Evolutionary conservation across 2,329 filamentous ascomycete species (phyloP).

Genomic region (Chrysosporium keratinophilum): DNA sequence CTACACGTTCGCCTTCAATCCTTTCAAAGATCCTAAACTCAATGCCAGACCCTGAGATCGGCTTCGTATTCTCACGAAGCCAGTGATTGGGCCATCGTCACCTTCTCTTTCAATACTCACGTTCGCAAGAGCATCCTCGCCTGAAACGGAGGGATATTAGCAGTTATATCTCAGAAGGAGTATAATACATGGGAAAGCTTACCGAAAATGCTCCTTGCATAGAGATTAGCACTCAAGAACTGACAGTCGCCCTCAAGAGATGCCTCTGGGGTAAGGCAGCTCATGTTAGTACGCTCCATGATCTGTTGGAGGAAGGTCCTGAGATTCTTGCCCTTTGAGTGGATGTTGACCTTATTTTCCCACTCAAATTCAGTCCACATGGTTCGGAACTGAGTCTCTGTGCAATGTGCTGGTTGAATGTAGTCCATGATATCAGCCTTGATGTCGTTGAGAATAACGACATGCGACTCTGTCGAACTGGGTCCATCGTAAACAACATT

Average conservation of each 20-base stretch:
- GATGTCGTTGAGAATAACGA: constrained; percentile 95
- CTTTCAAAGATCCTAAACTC: constrained; percentile 88
- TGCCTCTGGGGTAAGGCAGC: constrained; percentile 88
- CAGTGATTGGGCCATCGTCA: constrained; percentile 87
- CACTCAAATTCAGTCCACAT: constrained; percentile 99
- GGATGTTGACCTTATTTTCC: constrained; percentile 99
- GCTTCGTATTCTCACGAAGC: constrained; percentile 95
- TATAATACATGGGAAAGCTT: constrained; percentile 39
- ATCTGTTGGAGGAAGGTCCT: constrained; percentile 86
- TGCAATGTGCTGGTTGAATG: constrained; percentile 92
- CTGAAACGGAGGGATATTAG: constrained; percentile 38
- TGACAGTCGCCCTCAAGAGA: constrained; percentile 96
- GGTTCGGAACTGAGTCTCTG: constrained; percentile 96
- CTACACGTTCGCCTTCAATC: constrained; percentile 60
- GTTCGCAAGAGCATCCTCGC: constrained; percentile 95
- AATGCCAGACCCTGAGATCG: constrained; percentile 89
- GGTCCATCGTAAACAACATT: constrained; percentile 96
- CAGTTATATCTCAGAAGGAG: constrained; percentile 13
- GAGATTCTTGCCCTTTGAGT: constrained; percentile 86
- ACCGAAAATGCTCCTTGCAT: constrained; percentile 96
- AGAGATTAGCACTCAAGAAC: constrained; percentile 93
- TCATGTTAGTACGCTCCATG: constrained; percentile 99
- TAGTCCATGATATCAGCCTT: constrained; percentile 99
- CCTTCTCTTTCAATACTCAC: constrained; percentile 96
- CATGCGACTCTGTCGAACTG: constrained; percentile 83